Percentiles rank a stretch among this genome's conserved stretches.
These are phyloP conservation scores for Alternaria atra DNA, from an alignment of 2,329 filamentous ascomycete species.

Conservation along the genomic window DNA sequence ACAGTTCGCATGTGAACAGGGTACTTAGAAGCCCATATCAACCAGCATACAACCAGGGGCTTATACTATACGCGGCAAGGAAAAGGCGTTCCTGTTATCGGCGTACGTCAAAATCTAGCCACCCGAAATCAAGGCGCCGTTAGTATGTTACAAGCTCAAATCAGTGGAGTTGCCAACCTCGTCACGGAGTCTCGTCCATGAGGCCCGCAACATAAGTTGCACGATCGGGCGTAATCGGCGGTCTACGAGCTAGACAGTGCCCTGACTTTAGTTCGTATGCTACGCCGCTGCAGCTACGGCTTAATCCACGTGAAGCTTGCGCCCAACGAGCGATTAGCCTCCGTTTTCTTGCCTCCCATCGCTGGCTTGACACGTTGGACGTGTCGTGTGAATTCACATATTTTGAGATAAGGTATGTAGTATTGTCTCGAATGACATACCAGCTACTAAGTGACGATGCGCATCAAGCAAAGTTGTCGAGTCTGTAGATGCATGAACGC, in stretches of 20 bases:
- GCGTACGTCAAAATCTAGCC: neutral
- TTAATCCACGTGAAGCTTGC: neutral
- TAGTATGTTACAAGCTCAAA: conserved; percentile 3
- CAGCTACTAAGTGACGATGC: neutral
- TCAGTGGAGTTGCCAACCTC: neutral
- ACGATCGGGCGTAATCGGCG: conserved; percentile 4
- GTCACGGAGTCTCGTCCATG: neutral
- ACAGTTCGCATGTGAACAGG: neutral
- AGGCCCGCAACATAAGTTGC: neutral
- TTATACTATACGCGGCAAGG: neutral
- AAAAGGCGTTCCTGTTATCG: neutral
- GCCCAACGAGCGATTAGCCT: neutral
- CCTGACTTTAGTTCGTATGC: neutral
- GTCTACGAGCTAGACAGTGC: neutral
- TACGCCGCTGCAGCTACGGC: neutral
- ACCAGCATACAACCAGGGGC: neutral
- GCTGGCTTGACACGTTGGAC: neutral
- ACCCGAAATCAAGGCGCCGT: neutral
- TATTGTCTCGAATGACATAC: neutral
- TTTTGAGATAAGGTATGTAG: neutral
- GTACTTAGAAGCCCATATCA: neutral
- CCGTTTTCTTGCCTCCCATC: neutral
- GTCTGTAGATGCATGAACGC: neutral
- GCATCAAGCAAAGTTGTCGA: neutral
- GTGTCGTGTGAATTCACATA: neutral